Percentiles rank a stretch among this genome's conserved stretches.
phyloP scores from a whole-genome alignment of 768 basidiomycete species.

The Boletus eberwhitei region DNA sequence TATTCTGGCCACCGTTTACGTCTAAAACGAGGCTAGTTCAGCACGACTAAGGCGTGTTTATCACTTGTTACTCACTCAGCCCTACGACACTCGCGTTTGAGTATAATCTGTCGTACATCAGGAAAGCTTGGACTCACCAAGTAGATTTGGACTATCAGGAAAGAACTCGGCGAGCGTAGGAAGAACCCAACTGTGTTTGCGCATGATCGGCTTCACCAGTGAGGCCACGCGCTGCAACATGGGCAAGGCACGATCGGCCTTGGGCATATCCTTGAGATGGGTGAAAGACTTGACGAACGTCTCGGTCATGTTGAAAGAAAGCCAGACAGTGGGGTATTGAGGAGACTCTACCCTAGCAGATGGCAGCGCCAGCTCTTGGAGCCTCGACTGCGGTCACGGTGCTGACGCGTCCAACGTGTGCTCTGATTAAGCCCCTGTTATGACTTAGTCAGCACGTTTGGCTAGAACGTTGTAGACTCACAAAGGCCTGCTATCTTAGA shows the following conservation, averaged over 20 bases:
- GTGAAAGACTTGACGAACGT: constrained; percentile 63
- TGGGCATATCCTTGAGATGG: constrained; percentile 65
- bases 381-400: not conserved
- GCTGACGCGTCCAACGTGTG: constrained; percentile 7
- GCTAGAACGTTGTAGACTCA: not conserved
- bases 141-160: constrained; percentile 64
- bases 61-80: constrained; percentile 33
- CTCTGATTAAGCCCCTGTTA: constrained; percentile 9
- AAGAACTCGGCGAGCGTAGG: constrained; percentile 87
- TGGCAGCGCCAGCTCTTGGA: not conserved
- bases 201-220: constrained; percentile 92
- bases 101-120: not conserved
- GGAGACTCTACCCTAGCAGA: not conserved
- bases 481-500: no score
- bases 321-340: not conserved
- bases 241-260: constrained; percentile 62
- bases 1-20: constrained; percentile 76
- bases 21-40: constrained; percentile 40
- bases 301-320: constrained; percentile 43
- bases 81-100: constrained; percentile 24
- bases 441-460: constrained; percentile 12
- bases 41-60: not conserved
- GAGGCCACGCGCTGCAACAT: constrained; percentile 69
- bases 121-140: constrained; percentile 50
- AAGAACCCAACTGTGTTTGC: constrained; percentile 75